Evolutionary conservation across 352 stramenopile species (phyloP).

Genomic region (Phytophthora nicotianae): DNA sequence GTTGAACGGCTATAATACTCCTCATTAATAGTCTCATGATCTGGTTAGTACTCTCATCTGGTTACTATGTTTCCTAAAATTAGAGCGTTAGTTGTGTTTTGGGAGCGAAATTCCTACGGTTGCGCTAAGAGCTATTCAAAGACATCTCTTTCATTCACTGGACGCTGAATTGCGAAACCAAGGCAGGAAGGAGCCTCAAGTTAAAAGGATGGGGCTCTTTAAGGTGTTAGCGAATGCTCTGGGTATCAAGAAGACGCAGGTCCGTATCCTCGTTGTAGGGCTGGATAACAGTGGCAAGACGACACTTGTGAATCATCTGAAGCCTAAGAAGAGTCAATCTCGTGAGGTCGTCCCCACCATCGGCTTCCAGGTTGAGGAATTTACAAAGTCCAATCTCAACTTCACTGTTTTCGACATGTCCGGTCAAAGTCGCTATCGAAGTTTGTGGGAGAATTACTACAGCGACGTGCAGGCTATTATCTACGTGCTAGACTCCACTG

Average conservation of each 20-base stretch:
- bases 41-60: too few species aligned
- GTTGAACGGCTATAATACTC: too few species aligned
- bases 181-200: constrained; percentile 1
- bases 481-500: constrained; percentile 90
- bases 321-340: constrained; percentile 85
- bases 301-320: constrained; percentile 92
- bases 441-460: constrained; percentile 90
- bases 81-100: constrained; percentile 32
- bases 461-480: constrained; percentile 87
- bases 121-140: constrained; percentile 16
- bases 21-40: too few species aligned
- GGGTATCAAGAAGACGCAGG: constrained; percentile 82
- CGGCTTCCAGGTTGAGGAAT: constrained; percentile 91
- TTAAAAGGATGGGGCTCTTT: constrained; percentile 78
- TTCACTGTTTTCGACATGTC: constrained; percentile 94
- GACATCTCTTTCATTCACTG: constrained; percentile 8
- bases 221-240: constrained; percentile 79
- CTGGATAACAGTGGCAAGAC: constrained; percentile 93
- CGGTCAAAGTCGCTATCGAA: constrained; percentile 80
- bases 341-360: constrained; percentile 90
- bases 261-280: constrained; percentile 89
- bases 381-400: constrained; percentile 91
- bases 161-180: background rate
- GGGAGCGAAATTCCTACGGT: constrained; percentile 8
- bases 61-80: constrained; percentile 33